Percentiles rank a stretch among this genome's conserved stretches.
phyloP scores from a whole-genome alignment of 768 basidiomycete genomes.

The Auricularia auricula-judae region DNA sequence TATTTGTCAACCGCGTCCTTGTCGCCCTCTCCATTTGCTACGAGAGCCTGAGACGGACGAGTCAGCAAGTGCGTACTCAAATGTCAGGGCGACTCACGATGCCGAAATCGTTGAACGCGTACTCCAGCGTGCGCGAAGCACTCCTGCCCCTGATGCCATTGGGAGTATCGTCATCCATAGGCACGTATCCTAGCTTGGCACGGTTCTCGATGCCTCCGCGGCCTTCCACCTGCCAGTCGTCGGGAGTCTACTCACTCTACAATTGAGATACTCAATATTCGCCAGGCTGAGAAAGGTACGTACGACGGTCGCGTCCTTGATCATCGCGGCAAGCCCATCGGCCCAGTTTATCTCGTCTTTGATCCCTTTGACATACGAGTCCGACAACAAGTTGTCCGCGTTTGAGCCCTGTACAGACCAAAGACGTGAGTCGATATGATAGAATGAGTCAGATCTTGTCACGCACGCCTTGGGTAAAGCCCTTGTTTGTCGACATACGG shows the following conservation, averaged over 20 bases:
- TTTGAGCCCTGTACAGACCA: conserved; percentile 11
- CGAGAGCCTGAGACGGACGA: background rate
- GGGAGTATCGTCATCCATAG: background rate
- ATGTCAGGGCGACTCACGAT: conserved; percentile 2
- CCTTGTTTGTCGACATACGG: conserved; percentile 17
- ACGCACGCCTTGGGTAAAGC: conserved; percentile 15
- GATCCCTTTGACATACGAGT: conserved; percentile 18
- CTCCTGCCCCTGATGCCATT: conserved; percentile 5
- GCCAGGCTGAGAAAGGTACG: too few species aligned
- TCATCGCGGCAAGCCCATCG: conserved; percentile 15
- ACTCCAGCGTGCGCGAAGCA: conserved; percentile 10
- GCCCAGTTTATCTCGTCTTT: conserved; percentile 17
- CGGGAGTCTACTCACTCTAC: background rate
- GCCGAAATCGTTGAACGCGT: conserved; percentile 13
- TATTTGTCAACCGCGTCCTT: conserved; percentile 1
- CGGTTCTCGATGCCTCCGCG: conserved; percentile 10
- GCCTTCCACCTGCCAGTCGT: conserved; percentile 9
- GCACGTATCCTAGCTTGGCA: conserved; percentile 7
- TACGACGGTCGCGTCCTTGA: conserved; percentile 21
- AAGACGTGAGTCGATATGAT: background rate
- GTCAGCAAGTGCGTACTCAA: background rate
- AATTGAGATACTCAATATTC: too few species aligned
- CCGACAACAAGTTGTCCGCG: conserved; percentile 17
- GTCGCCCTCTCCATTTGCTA: conserved; percentile 9
- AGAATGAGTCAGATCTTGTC: too few species aligned